phyloP scores from a whole-genome alignment of 495 filamentous ascomycete genomes.

The Cetradonia linearis region DNA sequence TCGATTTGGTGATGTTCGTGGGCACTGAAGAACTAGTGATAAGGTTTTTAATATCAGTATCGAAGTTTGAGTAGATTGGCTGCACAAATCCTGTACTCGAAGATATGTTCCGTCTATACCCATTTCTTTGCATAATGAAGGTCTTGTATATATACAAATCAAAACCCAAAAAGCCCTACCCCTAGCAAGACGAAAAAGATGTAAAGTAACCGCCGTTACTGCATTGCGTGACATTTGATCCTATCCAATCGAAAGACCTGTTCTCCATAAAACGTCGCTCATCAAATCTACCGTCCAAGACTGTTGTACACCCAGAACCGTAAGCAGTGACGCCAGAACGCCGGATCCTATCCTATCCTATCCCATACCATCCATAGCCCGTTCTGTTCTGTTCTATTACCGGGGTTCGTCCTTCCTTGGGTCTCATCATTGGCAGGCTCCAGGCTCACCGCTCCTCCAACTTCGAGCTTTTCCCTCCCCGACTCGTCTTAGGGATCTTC shows the following conservation, averaged over 20 bases:
- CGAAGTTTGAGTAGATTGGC: background rate
- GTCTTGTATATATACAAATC: background rate
- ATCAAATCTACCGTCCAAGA: background rate
- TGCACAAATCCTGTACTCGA: background rate
- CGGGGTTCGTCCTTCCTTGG: background rate
- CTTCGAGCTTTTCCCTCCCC: background rate
- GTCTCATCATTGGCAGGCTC: background rate
- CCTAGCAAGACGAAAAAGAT: background rate
- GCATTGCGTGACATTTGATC: background rate
- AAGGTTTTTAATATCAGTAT: background rate
- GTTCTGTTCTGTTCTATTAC: background rate
- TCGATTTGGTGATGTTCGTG: background rate
- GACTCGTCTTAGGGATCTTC: conserved; percentile 34
- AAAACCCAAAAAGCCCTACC: background rate
- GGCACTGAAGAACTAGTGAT: background rate
- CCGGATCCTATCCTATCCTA: background rate
- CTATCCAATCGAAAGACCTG: background rate
- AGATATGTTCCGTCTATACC: background rate
- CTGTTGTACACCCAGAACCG: background rate
- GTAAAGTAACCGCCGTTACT: background rate
- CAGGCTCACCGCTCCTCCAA: background rate
- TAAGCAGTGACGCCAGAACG: background rate
- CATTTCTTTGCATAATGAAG: background rate
- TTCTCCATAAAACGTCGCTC: background rate
- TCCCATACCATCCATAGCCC: background rate